phyloP scores from a whole-genome alignment of 169 alveolate genomes.

The Cryptosporidium ubiquitum region DNA sequence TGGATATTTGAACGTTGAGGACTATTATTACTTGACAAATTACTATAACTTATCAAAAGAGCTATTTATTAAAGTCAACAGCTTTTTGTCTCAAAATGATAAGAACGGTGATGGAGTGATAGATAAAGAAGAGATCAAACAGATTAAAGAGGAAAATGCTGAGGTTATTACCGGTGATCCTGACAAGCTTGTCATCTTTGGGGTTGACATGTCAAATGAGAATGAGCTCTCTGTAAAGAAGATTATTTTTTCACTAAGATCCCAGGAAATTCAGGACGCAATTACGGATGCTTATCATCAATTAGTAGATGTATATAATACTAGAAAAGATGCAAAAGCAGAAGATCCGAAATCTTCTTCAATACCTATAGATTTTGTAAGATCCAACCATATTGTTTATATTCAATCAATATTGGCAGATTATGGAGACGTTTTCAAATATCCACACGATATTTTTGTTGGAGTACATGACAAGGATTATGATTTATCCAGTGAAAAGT shows the following conservation, averaged over 20 bases:
- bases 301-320: constrained; percentile 40
- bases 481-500: constrained; percentile 16
- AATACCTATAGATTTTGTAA: constrained; percentile 30
- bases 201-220: constrained; percentile 10
- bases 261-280: constrained; percentile 38
- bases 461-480: constrained; percentile 39
- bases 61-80: constrained; percentile 15
- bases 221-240: constrained; percentile 20
- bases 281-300: constrained; percentile 43
- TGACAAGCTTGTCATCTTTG: constrained; percentile 9
- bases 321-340: constrained; percentile 16
- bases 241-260: constrained; percentile 13
- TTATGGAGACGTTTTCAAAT: constrained; percentile 62
- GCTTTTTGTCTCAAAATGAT: constrained; percentile 37
- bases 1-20: not conserved
- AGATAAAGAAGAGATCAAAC: constrained; percentile 29
- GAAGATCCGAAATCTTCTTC: constrained; percentile 10
- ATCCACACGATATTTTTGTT: constrained; percentile 59
- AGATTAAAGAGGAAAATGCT: constrained; percentile 12
- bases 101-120: constrained; percentile 54
- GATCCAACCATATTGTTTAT: constrained; percentile 31
- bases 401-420: constrained; percentile 51
- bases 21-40: constrained; percentile 19
- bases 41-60: constrained; percentile 49
- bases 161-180: constrained; percentile 5